Conservation (phyloP, 2,329 filamentous ascomycete genomes). For the Aspergillus piperis region DNA sequence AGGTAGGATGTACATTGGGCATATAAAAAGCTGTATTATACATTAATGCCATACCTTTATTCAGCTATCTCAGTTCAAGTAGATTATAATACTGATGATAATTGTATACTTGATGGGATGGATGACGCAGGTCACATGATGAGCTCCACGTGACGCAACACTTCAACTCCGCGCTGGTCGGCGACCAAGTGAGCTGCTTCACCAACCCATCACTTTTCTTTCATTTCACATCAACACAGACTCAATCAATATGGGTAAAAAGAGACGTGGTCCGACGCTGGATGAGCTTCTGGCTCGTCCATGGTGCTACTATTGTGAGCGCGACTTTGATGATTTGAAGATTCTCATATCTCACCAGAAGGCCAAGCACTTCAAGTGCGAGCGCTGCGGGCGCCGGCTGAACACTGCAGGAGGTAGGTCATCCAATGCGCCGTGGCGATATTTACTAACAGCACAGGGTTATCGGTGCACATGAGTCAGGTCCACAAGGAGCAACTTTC, state of each 20-base stretch:
- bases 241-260: slow-evolving; percentile 71
- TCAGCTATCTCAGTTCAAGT: background rate
- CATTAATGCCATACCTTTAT: too few relatives aligned
- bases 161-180: background rate
- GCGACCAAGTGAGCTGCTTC: too few relatives aligned
- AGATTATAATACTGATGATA: background rate
- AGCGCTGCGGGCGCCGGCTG: slow-evolving; percentile 80
- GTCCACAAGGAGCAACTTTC: slow-evolving; percentile 93
- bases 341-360: slow-evolving; percentile 97
- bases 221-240: background rate
- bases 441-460: slow-evolving; percentile 56
- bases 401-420: slow-evolving; percentile 88
- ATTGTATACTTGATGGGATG: background rate
- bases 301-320: slow-evolving; percentile 99
- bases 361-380: slow-evolving; percentile 99
- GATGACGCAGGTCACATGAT: background rate
- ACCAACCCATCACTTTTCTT: background rate
- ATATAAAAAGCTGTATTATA: background rate
- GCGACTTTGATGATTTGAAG: slow-evolving; percentile 96
- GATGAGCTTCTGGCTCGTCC: slow-evolving; percentile 85
- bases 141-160: background rate
- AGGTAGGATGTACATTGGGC: background rate
- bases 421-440: background rate
- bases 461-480: slow-evolving; percentile 96
- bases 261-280: slow-evolving; percentile 82